Conservation (phyloP, 352 stramenopile species). For the Hyphochytrium catenoides region DNA sequence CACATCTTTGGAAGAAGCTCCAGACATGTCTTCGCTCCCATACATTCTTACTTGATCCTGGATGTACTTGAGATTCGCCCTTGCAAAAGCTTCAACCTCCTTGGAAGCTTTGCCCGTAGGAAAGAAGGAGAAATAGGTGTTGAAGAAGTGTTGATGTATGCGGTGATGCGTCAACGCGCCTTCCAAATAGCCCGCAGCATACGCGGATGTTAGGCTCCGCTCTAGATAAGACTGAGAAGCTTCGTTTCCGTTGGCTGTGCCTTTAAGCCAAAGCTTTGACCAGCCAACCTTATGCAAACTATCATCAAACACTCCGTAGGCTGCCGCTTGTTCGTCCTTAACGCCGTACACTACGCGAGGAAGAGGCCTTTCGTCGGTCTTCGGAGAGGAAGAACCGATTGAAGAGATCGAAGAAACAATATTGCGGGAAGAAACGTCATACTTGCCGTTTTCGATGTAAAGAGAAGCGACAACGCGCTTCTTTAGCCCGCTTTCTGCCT, state of each 20-base stretch:
- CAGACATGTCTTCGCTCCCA: constrained; percentile 5
- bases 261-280: constrained; percentile 28
- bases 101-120: constrained; percentile 11
- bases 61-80: constrained; percentile 15
- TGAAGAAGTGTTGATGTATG: constrained; percentile 31
- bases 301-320: constrained; percentile 25
- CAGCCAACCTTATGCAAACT: constrained; percentile 18
- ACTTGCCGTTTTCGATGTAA: no score
- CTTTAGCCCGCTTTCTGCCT: no score
- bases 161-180: constrained; percentile 26
- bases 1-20: constrained; percentile 1
- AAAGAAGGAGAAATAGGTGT: constrained; percentile 25
- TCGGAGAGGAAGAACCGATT: no score
- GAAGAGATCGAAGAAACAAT: no score
- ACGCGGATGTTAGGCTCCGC: constrained; percentile 14
- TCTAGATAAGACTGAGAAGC: constrained; percentile 2
- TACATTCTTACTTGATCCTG: no score
- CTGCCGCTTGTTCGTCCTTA: constrained; percentile 5
- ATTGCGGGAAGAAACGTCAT: no score
- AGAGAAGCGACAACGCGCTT: no score
- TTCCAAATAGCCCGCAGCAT: constrained; percentile 29
- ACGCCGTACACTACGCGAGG: constrained; percentile 1
- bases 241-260: constrained; percentile 9
- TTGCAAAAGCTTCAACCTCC: constrained; percentile 15
- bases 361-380: no score